Conservation (phyloP, 495 filamentous ascomycete genomes). For the Penicillium mononematosum region DNA sequence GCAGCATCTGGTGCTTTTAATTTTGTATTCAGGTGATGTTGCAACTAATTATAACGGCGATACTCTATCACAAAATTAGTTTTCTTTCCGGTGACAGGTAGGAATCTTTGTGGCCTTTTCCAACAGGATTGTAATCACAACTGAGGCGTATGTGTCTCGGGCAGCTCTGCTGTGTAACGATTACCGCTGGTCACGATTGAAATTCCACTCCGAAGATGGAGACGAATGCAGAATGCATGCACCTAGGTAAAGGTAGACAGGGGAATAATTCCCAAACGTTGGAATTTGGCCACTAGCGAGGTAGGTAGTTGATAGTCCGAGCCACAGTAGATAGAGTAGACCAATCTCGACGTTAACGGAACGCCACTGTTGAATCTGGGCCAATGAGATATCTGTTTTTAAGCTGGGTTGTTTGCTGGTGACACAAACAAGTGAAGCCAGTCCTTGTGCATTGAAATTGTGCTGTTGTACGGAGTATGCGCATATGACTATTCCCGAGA, state of each 20-base stretch:
- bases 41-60: neutral
- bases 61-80: too few relatives aligned
- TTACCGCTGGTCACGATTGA: constrained; percentile 3
- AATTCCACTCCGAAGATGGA: constrained; percentile 7
- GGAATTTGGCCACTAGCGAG: neutral
- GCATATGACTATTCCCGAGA: neutral
- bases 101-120: neutral
- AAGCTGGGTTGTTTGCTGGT: constrained; percentile 1
- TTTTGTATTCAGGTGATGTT: neutral
- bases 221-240: neutral
- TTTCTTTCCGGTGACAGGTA: neutral
- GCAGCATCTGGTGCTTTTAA: neutral
- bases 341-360: neutral
- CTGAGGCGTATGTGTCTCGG: constrained; percentile 13
- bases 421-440: neutral
- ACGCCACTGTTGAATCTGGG: neutral
- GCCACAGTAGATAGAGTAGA: neutral
- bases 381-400: neutral
- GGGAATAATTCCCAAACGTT: neutral
- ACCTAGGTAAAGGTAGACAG: neutral
- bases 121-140: constrained; percentile 20
- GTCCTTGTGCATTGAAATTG: neutral
- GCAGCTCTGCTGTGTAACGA: constrained; percentile 21
- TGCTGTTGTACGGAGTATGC: neutral
- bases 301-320: neutral